These are phyloP conservation scores for Crotalaria pallida DNA, from an alignment of 306 rosid species.

Conservation along the genomic window DNA sequence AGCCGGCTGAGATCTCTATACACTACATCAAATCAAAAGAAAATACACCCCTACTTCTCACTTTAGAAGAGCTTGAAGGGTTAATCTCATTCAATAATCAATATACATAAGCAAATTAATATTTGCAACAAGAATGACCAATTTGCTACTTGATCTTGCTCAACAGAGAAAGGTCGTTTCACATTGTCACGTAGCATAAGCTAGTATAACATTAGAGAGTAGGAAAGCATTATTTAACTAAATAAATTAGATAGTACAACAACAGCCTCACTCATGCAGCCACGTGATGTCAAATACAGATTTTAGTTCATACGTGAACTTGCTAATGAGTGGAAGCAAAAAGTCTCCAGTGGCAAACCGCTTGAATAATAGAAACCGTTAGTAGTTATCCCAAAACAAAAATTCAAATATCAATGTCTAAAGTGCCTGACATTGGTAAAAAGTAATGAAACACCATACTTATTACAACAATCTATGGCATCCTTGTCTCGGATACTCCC, in stretches of 20 bases:
- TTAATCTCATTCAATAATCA: too few relatives aligned
- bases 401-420: too few relatives aligned
- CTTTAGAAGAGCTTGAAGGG: too few relatives aligned
- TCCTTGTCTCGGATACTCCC: constrained; percentile 84
- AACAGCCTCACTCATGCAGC: not conserved
- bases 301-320: not conserved
- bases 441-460: constrained; percentile 78
- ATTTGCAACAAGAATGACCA: too few relatives aligned
- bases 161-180: too few relatives aligned
- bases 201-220: too few relatives aligned
- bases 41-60: too few relatives aligned
- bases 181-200: too few relatives aligned
- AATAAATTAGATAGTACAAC: not conserved
- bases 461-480: constrained; percentile 85
- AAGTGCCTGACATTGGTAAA: constrained; percentile 88
- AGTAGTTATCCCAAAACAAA: not conserved
- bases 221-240: constrained; percentile 2
- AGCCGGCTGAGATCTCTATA: too few relatives aligned
- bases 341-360: not conserved
- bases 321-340: not conserved
- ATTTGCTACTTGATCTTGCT: too few relatives aligned
- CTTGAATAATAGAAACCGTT: not conserved
- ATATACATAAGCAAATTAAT: too few relatives aligned
- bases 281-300: constrained; percentile 2
- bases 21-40: too few relatives aligned